Base-by-base conservation (phyloP, 768 basidiomycete genomes). In the Dacryopinax primogenitus region DNA sequence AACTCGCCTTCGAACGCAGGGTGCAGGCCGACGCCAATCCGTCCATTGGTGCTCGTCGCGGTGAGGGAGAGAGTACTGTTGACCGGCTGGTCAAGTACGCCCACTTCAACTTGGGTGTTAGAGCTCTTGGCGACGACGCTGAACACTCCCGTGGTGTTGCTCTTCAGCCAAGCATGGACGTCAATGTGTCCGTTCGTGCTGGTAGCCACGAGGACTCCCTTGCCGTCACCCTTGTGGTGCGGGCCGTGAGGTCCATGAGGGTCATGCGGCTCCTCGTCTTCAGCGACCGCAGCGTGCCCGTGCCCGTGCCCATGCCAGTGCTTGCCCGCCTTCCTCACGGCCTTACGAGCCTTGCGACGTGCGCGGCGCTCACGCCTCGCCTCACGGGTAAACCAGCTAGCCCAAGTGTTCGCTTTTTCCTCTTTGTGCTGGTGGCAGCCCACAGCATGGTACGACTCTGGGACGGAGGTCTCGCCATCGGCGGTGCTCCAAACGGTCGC, bases 1-100 rank as follows among this genome's bases (percentile, higher is more conserved):
- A 80, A 77, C 26, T 44, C 63, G 51, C 80, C 81, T 66, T 81
- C 77, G 67, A 71, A 81, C 18, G 77, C 71, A 6, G 70, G 66
- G 62, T 76, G 72, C 3, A 81, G 67, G 9, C 21, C 18, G 44
- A 80, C 74, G 12, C 65, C 63, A 2, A 77, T 76, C 11, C 72
- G 74, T 3, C 72, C 66, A 68, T 81, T 80, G 21, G 72, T 65
- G 26, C 78, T 77, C 26, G 45, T 65, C 0, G 72, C 76, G 0
- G 37, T 62, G 33, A 78, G 64, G 32, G 44, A 36, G 21, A 81
- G 74, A 7, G 65, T 68, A 15, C 77, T 74, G 66, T 74, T 73
- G 3, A 74, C 65, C 1, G 80, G 77, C 4, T 76, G 72, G 33
- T 68, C 63, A 13, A 73, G 70, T 66, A 79, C 69, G 7, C 66